Evolutionary conservation across 257 asterid species (phyloP).

Genomic region (Lithospermum erythrorhizon): DNA sequence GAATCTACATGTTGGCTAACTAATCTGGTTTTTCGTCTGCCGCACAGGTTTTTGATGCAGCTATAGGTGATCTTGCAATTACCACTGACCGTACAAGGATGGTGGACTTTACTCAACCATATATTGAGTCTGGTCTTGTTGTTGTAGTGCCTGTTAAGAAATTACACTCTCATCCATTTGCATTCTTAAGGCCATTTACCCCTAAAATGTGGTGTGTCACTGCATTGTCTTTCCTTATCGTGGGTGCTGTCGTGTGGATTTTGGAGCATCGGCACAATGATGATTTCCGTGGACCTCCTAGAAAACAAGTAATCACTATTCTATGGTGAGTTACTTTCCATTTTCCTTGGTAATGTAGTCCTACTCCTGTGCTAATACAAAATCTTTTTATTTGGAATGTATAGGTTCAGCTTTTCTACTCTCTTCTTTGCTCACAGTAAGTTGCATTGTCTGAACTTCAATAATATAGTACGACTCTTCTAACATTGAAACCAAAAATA

Average conservation of each 20-base stretch:
- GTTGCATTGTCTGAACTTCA: conserved; percentile 1
- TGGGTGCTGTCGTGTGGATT: conserved; percentile 46
- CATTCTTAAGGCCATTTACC: conserved; percentile 42
- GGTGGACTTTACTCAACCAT: conserved; percentile 61
- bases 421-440: conserved; percentile 27
- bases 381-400: conserved; percentile 1
- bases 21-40: conserved; percentile 5
- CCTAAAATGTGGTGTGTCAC: conserved; percentile 41
- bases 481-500: background rate
- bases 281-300: conserved; percentile 56
- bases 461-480: background rate
- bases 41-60: conserved; percentile 40
- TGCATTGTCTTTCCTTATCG: conserved; percentile 26
- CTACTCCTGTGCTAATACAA: background rate
- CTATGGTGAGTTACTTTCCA: conserved; percentile 28
- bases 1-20: background rate
- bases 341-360: background rate
- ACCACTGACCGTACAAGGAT: conserved; percentile 41
- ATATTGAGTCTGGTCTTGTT: conserved; percentile 48
- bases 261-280: conserved; percentile 45
- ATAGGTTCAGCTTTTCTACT: conserved; percentile 36
- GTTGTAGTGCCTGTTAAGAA: conserved; percentile 42
- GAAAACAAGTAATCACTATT: conserved; percentile 36
- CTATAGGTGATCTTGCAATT: conserved; percentile 52
- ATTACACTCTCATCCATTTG: conserved; percentile 32